Conservation (phyloP, 176 grass and related monocot species). For the Raddia distichophylla region DNA sequence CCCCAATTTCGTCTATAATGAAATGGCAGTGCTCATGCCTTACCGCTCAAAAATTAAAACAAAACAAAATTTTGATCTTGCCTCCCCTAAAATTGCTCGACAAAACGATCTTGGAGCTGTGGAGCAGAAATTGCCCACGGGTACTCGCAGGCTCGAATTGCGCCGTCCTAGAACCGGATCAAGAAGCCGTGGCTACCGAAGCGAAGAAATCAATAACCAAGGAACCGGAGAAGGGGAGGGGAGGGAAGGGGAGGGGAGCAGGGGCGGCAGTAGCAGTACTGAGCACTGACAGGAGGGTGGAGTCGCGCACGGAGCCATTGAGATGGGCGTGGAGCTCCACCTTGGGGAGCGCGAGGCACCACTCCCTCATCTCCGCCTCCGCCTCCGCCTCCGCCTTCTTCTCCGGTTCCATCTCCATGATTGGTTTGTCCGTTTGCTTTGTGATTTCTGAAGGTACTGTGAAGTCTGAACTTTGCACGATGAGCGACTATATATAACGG, state of each 20-base stretch:
- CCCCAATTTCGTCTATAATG: background rate
- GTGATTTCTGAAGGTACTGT: too few species aligned
- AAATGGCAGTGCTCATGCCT: too few species aligned
- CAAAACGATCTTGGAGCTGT: background rate
- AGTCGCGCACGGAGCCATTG: constrained; percentile 91
- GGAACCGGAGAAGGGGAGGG: background rate
- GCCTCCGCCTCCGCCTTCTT: constrained; percentile 44
- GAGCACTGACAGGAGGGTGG: constrained; percentile 87
- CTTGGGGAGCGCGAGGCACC: constrained; percentile 85
- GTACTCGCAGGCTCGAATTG: background rate
- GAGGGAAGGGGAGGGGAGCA: background rate
- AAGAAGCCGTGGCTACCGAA: background rate
- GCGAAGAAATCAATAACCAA: background rate
- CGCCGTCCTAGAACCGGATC: constrained; percentile 1
- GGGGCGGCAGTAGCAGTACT: constrained; percentile 39
- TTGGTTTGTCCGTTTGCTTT: constrained; percentile 2
- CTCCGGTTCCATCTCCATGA: background rate
- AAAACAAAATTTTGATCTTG: background rate
- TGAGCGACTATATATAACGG: constrained; percentile 9
- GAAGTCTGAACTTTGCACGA: background rate
- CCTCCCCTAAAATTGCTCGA: background rate
- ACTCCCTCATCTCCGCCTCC: constrained; percentile 62
- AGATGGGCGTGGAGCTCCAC: constrained; percentile 98
- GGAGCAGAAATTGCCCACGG: background rate
- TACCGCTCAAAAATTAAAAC: too few species aligned